These are phyloP conservation scores for Ustilaginoidea virens DNA, from an alignment of 2,329 filamentous ascomycete species.

Conservation along the genomic window DNA sequence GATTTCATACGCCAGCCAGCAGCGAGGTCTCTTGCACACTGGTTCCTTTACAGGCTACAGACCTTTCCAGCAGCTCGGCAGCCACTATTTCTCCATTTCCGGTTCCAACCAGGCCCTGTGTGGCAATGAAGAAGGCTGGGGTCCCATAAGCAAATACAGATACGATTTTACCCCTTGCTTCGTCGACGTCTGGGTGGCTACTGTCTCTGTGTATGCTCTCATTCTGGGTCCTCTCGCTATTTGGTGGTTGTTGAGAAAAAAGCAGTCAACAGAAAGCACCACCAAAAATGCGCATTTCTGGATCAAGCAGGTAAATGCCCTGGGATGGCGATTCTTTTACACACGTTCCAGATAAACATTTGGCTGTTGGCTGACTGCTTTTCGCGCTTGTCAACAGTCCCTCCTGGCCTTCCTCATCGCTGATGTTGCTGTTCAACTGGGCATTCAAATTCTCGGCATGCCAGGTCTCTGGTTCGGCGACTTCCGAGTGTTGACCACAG, in stretches of 20 bases:
- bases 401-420: conserved; percentile 53
- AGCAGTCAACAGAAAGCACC: conserved; percentile 39
- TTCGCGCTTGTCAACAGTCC: conserved; percentile 5
- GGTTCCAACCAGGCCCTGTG: conserved; percentile 57
- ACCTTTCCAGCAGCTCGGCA: conserved; percentile 32
- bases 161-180: conserved; percentile 98
- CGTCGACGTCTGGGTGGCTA: conserved; percentile 75
- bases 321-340: no score
- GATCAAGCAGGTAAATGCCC: conserved; percentile 83
- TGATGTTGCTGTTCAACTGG: conserved; percentile 56
- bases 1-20: conserved; percentile 19
- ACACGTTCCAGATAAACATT: no score
- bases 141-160: conserved; percentile 69
- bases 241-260: conserved; percentile 63
- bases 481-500: conserved; percentile 73
- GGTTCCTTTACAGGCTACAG: conserved; percentile 47
- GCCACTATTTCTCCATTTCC: conserved; percentile 41
- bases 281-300: conserved; percentile 87
- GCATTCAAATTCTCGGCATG: conserved; percentile 58
- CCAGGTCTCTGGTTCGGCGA: conserved; percentile 59
- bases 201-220: conserved; percentile 65
- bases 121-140: conserved; percentile 87
- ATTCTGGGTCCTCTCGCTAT: conserved; percentile 62
- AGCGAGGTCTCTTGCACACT: conserved; percentile 36
- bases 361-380: conserved; percentile 2